Evolutionary conservation across 2,329 filamentous ascomycete species (phyloP), one percentile per base, ranked within the genome.

Genomic region (Pyrenophora teres): DNA sequence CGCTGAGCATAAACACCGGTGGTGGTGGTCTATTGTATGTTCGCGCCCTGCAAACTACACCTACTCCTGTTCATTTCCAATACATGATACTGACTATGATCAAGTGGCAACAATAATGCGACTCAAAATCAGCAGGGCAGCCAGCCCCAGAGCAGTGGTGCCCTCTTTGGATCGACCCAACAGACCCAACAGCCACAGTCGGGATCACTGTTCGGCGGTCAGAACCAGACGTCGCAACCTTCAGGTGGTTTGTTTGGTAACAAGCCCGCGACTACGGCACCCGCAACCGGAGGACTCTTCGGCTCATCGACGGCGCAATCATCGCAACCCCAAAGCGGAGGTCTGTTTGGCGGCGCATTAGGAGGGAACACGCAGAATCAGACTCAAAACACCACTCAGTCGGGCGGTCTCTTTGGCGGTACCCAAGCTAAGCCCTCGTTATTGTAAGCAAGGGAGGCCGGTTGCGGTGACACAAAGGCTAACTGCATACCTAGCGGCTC

Each of bases 1-100:
- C 76, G 50, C 72, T 84, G 65, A 80, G 77, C 52, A 77, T 84
- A 63, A 84, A 83, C 63, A 84, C 82, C 16, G 77, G 76, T 25
- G 37, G 44, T 13, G 50, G 50, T 21, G 66, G 78, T 66, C 70
- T 79, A 39, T 80, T 80, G 78, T 80, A 70, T 70, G 77, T 73
- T 23, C 21, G 7, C 31, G 40, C 21, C 13, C 15, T 35, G 18
- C 8, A 8, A 3, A 10, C 12, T 23, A 21, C 10, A 18, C 15
- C 44, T 40, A 12, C 19, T 33, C 16, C 32, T 16, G 33, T 25
- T 15, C 25, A 43, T 16, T 21, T 38, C n/a, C 33, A 23, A 6
- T 16, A 52, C 52, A 30, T 9, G 40, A 31, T 47, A 57, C 68
- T 70, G 59, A 70, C 64, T 39, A 45, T 42, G 42, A 39, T 40